Percentiles rank a stretch among this genome's conserved stretches.
Conservation (phyloP, 345 rosid genomes). For the Populus nigra region DNA sequence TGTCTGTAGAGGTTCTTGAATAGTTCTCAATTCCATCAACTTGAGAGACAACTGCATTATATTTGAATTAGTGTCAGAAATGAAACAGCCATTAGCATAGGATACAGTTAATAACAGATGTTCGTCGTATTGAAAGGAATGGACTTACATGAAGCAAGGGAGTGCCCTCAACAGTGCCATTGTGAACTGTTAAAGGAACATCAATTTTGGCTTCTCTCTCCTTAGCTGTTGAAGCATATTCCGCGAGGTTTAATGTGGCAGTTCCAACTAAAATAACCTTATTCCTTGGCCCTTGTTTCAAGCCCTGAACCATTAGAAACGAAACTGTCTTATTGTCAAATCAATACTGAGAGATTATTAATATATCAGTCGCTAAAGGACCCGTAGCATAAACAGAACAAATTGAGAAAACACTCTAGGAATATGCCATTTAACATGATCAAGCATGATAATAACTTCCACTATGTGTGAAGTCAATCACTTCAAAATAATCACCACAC, state of each 20-base stretch:
- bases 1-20: constrained; percentile 28
- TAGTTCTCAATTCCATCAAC: constrained; percentile 27
- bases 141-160: constrained; percentile 41
- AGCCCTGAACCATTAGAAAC: constrained; percentile 28
- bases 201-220: constrained; percentile 49
- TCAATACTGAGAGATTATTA: not conserved
- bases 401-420: not conserved
- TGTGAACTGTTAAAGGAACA: constrained; percentile 46
- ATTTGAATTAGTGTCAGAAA: constrained; percentile 19
- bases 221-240: constrained; percentile 50
- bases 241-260: constrained; percentile 57
- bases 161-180: constrained; percentile 35
- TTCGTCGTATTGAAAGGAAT: not conserved
- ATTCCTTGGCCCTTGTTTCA: constrained; percentile 47
- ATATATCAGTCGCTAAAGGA: not conserved
- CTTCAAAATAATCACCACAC: not conserved
- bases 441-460: constrained; percentile 9
- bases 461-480: constrained; percentile 10
- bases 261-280: constrained; percentile 56
- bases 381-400: not conserved
- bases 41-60: constrained; percentile 44
- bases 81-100: not conserved
- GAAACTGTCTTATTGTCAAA: not conserved
- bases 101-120: not conserved
- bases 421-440: constrained; percentile 14